Percentiles rank a stretch among this genome's conserved stretches.
phyloP scores from a whole-genome alignment of 2,329 filamentous ascomycete species.

The Colletotrichum lupini region DNA sequence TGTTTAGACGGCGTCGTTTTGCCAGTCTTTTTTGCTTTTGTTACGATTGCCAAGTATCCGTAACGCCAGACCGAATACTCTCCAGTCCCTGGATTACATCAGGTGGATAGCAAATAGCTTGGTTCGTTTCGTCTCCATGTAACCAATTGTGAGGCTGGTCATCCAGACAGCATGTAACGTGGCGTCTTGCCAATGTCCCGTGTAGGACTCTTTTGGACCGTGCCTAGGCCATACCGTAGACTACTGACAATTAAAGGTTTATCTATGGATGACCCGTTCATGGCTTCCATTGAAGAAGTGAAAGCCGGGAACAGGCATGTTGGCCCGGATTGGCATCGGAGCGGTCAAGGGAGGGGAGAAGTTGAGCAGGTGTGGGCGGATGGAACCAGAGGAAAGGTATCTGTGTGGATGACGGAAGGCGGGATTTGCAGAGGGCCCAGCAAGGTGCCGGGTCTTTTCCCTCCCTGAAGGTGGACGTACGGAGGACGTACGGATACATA shows the following conservation, averaged over 20 bases:
- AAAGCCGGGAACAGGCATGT: background rate
- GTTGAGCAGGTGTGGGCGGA: background rate
- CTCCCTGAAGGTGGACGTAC: too few relatives aligned
- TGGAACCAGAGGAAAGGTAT: background rate
- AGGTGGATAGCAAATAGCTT: background rate
- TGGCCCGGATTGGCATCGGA: background rate
- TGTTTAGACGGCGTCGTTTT: background rate
- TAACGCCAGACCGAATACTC: background rate
- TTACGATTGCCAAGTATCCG: background rate
- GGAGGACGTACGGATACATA: too few relatives aligned
- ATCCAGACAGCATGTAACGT: background rate
- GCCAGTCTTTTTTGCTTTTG: background rate
- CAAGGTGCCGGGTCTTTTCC: constrained; percentile 10
- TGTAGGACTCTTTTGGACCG: background rate
- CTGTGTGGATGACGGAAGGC: constrained; percentile 17
- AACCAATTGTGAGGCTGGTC: background rate
- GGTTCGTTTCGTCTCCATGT: background rate
- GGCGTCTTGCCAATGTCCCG: background rate
- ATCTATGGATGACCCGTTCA: background rate
- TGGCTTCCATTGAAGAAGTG: background rate
- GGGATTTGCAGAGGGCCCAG: constrained; percentile 11
- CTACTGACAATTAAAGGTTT: background rate
- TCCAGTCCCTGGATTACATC: background rate
- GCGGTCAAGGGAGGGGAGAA: background rate
- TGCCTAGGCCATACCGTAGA: too few relatives aligned